phyloP scores from a whole-genome alignment of 2,329 filamentous ascomycete species.

The Nothophoma quercina region DNA sequence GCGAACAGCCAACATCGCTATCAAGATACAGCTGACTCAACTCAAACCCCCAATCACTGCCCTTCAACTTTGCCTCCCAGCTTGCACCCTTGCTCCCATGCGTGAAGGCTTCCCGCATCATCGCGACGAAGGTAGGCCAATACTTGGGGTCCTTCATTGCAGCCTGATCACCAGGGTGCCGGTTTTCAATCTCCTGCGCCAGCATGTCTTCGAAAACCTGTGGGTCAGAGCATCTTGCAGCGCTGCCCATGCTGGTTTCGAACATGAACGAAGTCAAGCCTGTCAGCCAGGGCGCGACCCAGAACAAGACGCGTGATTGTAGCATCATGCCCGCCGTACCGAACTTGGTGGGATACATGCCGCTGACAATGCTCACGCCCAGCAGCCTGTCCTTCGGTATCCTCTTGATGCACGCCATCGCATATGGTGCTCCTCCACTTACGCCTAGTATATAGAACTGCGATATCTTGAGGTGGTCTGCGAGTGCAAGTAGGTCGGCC shows the following conservation, averaged over 20 bases:
- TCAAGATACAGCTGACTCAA: slow-evolving; percentile 35
- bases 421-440: slow-evolving; percentile 59
- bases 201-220: slow-evolving; percentile 37
- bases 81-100: slow-evolving; percentile 37
- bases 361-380: slow-evolving; percentile 35
- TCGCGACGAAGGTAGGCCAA: slow-evolving; percentile 34
- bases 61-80: slow-evolving; percentile 40
- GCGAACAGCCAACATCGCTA: slow-evolving; percentile 21
- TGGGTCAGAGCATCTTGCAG: slow-evolving; percentile 34
- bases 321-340: slow-evolving; percentile 40
- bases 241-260: slow-evolving; percentile 36
- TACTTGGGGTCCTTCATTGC: slow-evolving; percentile 31
- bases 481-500: slow-evolving; percentile 52
- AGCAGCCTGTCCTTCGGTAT: slow-evolving; percentile 43
- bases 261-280: slow-evolving; percentile 28
- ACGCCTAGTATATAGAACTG: slow-evolving; percentile 55
- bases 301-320: slow-evolving; percentile 30
- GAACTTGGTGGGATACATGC: slow-evolving; percentile 34
- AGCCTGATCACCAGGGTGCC: slow-evolving; percentile 30
- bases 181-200: slow-evolving; percentile 28
- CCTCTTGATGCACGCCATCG: slow-evolving; percentile 54
- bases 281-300: slow-evolving; percentile 37
- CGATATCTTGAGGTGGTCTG: slow-evolving; percentile 50
- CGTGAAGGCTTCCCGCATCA: slow-evolving; percentile 36
- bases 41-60: slow-evolving; percentile 44